Evolutionary conservation across 192 early-diverging fungal species (phyloP), one percentile per base, ranked within the genome.

Genomic region (Allomyces arbusculus): DNA sequence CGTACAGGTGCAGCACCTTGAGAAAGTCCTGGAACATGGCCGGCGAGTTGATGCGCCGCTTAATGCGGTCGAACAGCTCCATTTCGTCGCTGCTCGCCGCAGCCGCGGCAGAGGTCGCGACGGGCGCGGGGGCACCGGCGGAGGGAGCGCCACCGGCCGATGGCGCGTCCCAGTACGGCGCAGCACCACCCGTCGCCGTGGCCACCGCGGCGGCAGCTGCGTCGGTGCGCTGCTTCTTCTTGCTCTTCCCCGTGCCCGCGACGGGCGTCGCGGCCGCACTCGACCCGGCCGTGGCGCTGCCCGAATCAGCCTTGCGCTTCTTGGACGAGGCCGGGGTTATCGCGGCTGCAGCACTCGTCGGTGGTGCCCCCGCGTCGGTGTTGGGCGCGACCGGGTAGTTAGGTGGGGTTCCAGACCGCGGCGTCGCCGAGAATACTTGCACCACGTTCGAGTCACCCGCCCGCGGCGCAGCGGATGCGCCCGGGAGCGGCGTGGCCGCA

Each of bases 11-110:
- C 23, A 99, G 76, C 2, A 97, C 76, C 73, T 96, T 97, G 62
- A 99, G 78, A 74, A 99, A 99, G 72, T 99, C 94, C 74, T 89
- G 89, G 72, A 95, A 99, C 0, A 87, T 86, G 19, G 79, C 74
- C 63, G 91, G 93, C 78, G 91, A 88, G 3, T 84, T 83, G 65
- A 99, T 91, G 69, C 84, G 78, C 43, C 82, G 81, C 70, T 91
- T 92, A 66, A 90, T 89, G 16, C 86, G 81, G 65, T 97, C 94
- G 79, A 99, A 97, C 69, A 97, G 91, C 43, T 89, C 88, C 8
- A 92, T 76, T 71, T 99, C 96, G 63, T 95, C 91, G 10, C 77
- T 72, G 0, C 85, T 77, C 16, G 77, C 73, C 3, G 76, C 72
- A 1, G 73, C 77, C 0, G 72, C 69, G 61, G 73, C 73, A 1